A percentile compares a stretch with the other conserved stretches of the same genome.
Evolutionary conservation across 176 grass and related monocot species (phyloP).

Genomic region (Musa troglodytarum): DNA sequence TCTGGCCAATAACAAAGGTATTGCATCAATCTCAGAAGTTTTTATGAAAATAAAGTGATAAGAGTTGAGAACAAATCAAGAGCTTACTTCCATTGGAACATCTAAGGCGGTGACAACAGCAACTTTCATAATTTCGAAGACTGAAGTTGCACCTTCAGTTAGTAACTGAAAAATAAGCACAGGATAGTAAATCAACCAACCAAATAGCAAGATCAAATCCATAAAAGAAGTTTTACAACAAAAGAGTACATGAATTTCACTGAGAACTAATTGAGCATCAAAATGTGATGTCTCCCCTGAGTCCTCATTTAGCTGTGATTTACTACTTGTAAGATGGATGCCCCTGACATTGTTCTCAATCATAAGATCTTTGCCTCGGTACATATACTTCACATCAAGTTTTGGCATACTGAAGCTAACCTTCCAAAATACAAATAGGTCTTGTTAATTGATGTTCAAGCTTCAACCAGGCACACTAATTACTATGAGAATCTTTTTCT

Average conservation of each 20-base stretch:
- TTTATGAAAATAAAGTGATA: conserved; percentile 20
- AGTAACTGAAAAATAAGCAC: conserved; percentile 54
- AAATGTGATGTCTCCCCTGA: conserved; percentile 69
- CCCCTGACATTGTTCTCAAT: conserved; percentile 86
- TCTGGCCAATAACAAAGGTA: not conserved
- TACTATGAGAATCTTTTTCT: not conserved
- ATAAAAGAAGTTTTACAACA: conserved; percentile 15
- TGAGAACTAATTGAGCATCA: conserved; percentile 91
- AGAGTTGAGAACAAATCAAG: conserved; percentile 14
- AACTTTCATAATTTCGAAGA: conserved; percentile 97
- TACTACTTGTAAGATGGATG: conserved; percentile 68
- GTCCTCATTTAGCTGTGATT: conserved; percentile 58
- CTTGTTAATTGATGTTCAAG: conserved; percentile 36
- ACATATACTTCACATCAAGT: conserved; percentile 91
- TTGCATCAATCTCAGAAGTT: not conserved
- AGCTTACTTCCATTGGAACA: conserved; percentile 79
- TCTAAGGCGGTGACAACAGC: conserved; percentile 58
- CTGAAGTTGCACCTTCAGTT: conserved; percentile 63
- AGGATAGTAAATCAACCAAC: conserved; percentile 23
- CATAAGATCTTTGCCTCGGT: conserved; percentile 62
- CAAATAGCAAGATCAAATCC: conserved; percentile 8
- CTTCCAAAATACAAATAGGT: conserved; percentile 88
- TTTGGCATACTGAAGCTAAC: conserved; percentile 99
- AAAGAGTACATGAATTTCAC: conserved; percentile 82
- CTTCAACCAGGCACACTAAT: not conserved